Base-by-base conservation (phyloP, 106 monocot genomes). In the Dendrobium chrysotoxum region DNA sequence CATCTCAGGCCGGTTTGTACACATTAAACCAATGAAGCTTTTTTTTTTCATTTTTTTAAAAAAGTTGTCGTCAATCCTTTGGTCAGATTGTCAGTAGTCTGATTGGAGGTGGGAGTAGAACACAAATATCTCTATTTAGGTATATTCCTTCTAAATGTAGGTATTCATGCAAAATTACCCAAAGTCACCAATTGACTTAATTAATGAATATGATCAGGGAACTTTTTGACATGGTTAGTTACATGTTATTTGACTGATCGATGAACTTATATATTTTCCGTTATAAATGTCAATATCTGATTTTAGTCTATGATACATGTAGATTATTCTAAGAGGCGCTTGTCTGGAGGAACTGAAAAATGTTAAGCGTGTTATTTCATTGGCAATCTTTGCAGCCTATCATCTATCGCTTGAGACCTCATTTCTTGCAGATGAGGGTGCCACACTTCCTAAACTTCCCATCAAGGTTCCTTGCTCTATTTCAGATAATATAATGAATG, bases 391-490 rank as follows among this genome's bases (percentile, higher is more conserved):
- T 87, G 98, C 94, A 47, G 95, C 98, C 30, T 95, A 98, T 87
- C 98, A 98, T 84, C 86, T 98, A 40, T 92, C 86, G 54, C 89
- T 89, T 58, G 89, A 98, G 88, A 95, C 89, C 7, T 98, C 98
- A 65, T 98, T 91, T 80, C 89, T 98, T 86, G 94, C 86, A 23
- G 92, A 98, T 80, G 95, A 92, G 70, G 98, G 98, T n/a, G 92
- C 92, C 28, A 77, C 83, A 75, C 82, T 92, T 66, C 95, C 91
- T 65, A 87, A 91, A 64, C 64, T 76, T 53, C 83, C 83, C 40
- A 25, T 15, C 31, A 80, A 45, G 28, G 39, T 77, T 58, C 46
- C 78, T 61, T 3, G 79, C 18, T 41, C 38, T 13, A 15, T 80
- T 25, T 41, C 74, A 31, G 77, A 79, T 23, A 78, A 65, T 57